Evolutionary conservation across 352 stramenopile genomes (phyloP).

Genomic region (Globisporangium carolinianum): DNA sequence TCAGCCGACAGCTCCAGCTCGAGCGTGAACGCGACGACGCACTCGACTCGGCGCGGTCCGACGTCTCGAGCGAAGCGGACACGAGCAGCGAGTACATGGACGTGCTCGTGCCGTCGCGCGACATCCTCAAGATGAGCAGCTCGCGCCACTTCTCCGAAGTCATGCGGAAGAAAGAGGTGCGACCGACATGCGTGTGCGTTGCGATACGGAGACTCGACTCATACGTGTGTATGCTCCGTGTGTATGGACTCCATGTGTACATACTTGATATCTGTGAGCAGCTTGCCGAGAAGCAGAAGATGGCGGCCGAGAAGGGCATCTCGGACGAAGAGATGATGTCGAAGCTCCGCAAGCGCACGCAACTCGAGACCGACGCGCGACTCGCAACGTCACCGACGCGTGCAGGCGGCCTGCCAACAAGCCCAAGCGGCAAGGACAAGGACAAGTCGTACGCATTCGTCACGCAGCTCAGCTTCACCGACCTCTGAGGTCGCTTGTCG

Average conservation of each 20-base stretch:
- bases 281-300: constrained; percentile 68
- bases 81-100: constrained; percentile 33
- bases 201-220: neutral
- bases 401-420: constrained; percentile 26
- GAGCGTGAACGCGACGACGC: constrained; percentile 19
- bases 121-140: constrained; percentile 87
- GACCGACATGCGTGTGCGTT: neutral
- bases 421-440: constrained; percentile 20
- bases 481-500: constrained; percentile 26
- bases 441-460: constrained; percentile 60
- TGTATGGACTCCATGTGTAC: no score
- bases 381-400: constrained; percentile 58
- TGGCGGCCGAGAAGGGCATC: constrained; percentile 72
- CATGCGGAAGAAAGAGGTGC: constrained; percentile 77
- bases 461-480: constrained; percentile 64
- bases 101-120: constrained; percentile 58
- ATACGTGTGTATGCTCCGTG: no score
- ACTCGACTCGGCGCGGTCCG: constrained; percentile 47
- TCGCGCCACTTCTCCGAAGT: constrained; percentile 74
- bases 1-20: constrained; percentile 10
- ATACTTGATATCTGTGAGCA: constrained; percentile 9
- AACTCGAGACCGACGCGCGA: constrained; percentile 56
- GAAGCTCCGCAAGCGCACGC: constrained; percentile 70
- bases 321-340: constrained; percentile 79
- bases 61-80: constrained; percentile 26